Evolutionary conservation across 495 filamentous ascomycete species (phyloP).

Genomic region (Penicillium goetzii): DNA sequence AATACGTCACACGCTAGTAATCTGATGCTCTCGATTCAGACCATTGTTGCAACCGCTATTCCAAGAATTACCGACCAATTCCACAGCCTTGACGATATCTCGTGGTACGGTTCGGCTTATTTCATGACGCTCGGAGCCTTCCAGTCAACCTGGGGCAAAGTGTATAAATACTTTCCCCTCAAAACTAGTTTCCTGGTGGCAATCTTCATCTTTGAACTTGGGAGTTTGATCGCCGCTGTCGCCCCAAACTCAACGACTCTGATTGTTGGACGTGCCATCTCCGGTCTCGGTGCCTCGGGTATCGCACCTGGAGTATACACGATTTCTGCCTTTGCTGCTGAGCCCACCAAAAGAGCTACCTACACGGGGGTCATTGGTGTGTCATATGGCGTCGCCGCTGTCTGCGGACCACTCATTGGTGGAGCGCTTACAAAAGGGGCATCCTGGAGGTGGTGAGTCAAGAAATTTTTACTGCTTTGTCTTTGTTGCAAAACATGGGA

Average conservation of each 20-base stretch:
- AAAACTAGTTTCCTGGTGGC: slow-evolving; percentile 34
- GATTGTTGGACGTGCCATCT: slow-evolving; percentile 11
- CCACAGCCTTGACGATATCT: slow-evolving; percentile 9
- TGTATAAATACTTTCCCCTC: slow-evolving; percentile 17
- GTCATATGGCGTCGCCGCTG: slow-evolving; percentile 48
- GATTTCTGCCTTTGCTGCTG: slow-evolving; percentile 9
- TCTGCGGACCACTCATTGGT: slow-evolving; percentile 52
- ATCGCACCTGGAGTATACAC: slow-evolving; percentile 12
- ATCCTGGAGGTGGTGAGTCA: slow-evolving; percentile 60
- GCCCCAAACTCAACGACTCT: slow-evolving; percentile 7
- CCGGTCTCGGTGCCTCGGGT: slow-evolving; percentile 11
- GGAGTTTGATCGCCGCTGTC: slow-evolving; percentile 10
- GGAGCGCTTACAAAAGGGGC: slow-evolving; percentile 55
- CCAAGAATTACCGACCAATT: slow-evolving; percentile 16
- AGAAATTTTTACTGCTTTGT: neutral
- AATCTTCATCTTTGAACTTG: slow-evolving; percentile 9
- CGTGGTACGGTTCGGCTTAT: slow-evolving; percentile 14
- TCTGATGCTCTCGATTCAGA: slow-evolving; percentile 6
- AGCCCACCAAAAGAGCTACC: slow-evolving; percentile 9
- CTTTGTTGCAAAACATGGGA: too few relatives aligned
- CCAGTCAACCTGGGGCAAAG: slow-evolving; percentile 17
- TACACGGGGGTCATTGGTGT: slow-evolving; percentile 4
- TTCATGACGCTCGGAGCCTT: slow-evolving; percentile 12
- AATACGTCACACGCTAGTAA: neutral
- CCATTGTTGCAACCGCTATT: slow-evolving; percentile 17